Conservation (phyloP, 768 basidiomycete species). For the Suillus occidentalis region DNA sequence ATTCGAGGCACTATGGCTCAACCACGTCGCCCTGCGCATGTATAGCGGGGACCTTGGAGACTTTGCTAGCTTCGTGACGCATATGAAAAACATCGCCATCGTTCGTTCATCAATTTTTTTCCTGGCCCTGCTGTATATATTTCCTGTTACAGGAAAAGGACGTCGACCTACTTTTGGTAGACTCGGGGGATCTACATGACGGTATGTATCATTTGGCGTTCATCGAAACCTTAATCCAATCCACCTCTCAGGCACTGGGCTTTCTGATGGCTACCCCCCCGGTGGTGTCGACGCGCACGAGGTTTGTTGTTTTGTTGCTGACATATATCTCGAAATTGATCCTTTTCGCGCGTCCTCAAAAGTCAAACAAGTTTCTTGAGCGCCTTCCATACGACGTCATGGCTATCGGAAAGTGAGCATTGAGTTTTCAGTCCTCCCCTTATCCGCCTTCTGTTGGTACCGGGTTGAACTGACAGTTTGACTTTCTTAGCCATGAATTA, state of each 20-base stretch:
- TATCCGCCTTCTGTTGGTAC: background rate
- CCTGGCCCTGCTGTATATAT: background rate
- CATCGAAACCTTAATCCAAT: background rate
- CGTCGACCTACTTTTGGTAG: conserved; percentile 81
- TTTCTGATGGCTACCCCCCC: conserved; percentile 71
- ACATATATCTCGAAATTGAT: background rate
- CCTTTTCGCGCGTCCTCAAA: conserved; percentile 1
- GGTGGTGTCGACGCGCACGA: conserved; percentile 74
- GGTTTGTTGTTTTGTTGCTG: conserved; percentile 34
- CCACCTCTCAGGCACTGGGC: conserved; percentile 56
- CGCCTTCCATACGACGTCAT: conserved; percentile 80
- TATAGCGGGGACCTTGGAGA: conserved; percentile 69
- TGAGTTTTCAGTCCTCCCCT: background rate
- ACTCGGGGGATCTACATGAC: conserved; percentile 79
- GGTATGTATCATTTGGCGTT: conserved; percentile 33
- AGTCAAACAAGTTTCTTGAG: conserved; percentile 77
- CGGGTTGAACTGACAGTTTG: background rate
- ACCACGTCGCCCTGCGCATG: background rate
- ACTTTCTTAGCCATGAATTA: conserved; percentile 67
- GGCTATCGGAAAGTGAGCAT: conserved; percentile 77
- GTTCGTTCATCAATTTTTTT: conserved; percentile 31
- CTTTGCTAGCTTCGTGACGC: conserved; percentile 80
- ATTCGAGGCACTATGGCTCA: background rate
- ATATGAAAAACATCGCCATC: conserved; percentile 75
- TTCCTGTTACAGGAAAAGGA: conserved; percentile 49